Evolutionary conservation across 2,329 filamentous ascomycete species (phyloP).

Genomic region (Ophiostoma sp.): DNA sequence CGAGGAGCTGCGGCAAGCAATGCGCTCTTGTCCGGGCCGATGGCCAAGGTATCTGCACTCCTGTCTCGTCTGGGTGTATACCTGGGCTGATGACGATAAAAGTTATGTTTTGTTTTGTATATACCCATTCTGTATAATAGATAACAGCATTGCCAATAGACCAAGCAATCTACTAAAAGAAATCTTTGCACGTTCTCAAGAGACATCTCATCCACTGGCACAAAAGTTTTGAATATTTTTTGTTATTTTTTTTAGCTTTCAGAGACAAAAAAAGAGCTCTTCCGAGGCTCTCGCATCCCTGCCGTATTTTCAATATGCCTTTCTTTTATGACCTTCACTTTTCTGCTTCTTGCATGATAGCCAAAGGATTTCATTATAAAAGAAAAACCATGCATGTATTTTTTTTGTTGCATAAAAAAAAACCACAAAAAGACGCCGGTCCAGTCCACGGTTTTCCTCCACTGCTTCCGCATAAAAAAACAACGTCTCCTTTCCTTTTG

Average conservation of each 20-base stretch:
- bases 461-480: conserved; percentile 14
- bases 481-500: conserved; percentile 13
- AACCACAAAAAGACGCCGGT: conserved; percentile 16
- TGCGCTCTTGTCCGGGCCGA: conserved; percentile 25
- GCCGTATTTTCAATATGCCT: background rate
- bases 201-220: background rate
- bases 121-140: background rate
- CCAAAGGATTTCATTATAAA: conserved; percentile 2
- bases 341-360: too few relatives aligned
- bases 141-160: background rate
- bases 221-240: conserved; percentile 1
- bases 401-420: conserved; percentile 16
- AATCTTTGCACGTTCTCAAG: background rate
- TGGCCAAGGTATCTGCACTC: conserved; percentile 26
- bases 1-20: conserved; percentile 20
- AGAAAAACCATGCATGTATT: conserved; percentile 12
- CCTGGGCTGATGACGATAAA: background rate
- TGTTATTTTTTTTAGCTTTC: conserved; percentile 8
- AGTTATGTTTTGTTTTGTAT: background rate
- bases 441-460: conserved; percentile 17
- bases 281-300: background rate
- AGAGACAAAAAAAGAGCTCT: background rate
- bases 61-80: conserved; percentile 24
- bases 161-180: background rate
- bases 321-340: background rate